phyloP scores from a whole-genome alignment of 108 stramenopile species.

The Nitzschia palea region DNA sequence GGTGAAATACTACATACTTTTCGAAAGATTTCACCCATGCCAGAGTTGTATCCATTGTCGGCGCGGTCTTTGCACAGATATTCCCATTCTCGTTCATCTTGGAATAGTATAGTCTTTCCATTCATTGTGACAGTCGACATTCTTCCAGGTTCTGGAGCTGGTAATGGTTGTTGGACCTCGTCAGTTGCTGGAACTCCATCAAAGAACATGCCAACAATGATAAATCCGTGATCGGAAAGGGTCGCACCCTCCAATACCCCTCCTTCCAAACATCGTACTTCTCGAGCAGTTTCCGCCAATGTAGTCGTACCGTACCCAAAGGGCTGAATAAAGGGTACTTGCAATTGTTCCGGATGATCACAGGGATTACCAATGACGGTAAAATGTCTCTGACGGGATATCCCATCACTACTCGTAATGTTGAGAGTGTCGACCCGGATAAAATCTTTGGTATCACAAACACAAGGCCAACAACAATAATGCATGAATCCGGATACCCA shows the following conservation, averaged over 20 bases:
- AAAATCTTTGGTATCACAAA: conserved; percentile 36
- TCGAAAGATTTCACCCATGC: conserved; percentile 39
- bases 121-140: neutral
- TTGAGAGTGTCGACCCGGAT: conserved; percentile 26
- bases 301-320: conserved; percentile 26
- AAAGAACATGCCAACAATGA: conserved; percentile 34
- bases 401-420: neutral
- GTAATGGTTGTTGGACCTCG: neutral
- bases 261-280: conserved; percentile 27
- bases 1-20: conserved; percentile 11
- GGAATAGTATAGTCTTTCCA: neutral
- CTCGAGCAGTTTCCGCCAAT: conserved; percentile 18
- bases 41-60: conserved; percentile 24
- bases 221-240: conserved; percentile 19
- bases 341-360: conserved; percentile 6
- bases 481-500: conserved; percentile 16
- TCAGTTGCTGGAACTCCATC: conserved; percentile 11
- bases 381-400: conserved; percentile 7
- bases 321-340: conserved; percentile 30
- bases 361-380: conserved; percentile 39
- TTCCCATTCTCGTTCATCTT: conserved; percentile 27
- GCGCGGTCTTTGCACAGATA: conserved; percentile 12
- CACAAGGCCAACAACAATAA: conserved; percentile 40
- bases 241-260: conserved; percentile 27
- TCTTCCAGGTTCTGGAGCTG: conserved; percentile 14